Conservation (phyloP, 768 basidiomycete species). For the Boletus insuetus region DNA sequence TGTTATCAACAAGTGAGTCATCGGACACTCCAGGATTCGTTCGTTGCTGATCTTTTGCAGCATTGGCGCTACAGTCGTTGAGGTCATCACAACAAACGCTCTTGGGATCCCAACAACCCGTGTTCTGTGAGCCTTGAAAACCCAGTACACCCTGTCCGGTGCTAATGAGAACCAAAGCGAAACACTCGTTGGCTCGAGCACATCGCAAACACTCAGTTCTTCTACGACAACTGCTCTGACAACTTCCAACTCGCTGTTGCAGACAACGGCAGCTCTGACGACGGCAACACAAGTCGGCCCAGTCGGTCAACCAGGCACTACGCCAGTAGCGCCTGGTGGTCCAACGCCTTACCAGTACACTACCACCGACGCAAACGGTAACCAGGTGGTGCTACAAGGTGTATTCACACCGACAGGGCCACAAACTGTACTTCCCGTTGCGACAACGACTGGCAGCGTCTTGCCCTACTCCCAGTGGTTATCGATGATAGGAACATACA, state of each 20-base stretch:
- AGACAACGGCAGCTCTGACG: constrained; percentile 16
- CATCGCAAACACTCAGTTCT: not conserved
- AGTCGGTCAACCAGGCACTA: constrained; percentile 52
- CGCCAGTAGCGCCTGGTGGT: constrained; percentile 39
- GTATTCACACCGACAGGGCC: constrained; percentile 35
- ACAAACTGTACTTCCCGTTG: constrained; percentile 22
- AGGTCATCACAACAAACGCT: constrained; percentile 42
- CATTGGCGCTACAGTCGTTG: constrained; percentile 51
- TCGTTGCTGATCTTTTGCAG: constrained; percentile 28
- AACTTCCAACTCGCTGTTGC: constrained; percentile 16
- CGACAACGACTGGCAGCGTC: constrained; percentile 28
- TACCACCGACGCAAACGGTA: constrained; percentile 37
- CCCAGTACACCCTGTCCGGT: not conserved
- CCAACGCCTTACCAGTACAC: constrained; percentile 52
- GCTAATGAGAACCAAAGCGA: constrained; percentile 8
- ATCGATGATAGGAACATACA: constrained; percentile 30
- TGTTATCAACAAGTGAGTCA: constrained; percentile 45
- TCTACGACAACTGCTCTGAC: constrained; percentile 6
- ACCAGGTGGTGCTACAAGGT: constrained; percentile 20
- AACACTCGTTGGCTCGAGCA: constrained; percentile 13
- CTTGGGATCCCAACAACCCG: constrained; percentile 41
- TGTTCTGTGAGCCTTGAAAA: constrained; percentile 37
- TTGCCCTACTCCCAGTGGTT: constrained; percentile 31
- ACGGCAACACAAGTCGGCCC: constrained; percentile 29
- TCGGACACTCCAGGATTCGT: not conserved